Evolutionary conservation across 1,284 basidiomycete species (phyloP).

Genomic region (Rhizoctonia solani): DNA sequence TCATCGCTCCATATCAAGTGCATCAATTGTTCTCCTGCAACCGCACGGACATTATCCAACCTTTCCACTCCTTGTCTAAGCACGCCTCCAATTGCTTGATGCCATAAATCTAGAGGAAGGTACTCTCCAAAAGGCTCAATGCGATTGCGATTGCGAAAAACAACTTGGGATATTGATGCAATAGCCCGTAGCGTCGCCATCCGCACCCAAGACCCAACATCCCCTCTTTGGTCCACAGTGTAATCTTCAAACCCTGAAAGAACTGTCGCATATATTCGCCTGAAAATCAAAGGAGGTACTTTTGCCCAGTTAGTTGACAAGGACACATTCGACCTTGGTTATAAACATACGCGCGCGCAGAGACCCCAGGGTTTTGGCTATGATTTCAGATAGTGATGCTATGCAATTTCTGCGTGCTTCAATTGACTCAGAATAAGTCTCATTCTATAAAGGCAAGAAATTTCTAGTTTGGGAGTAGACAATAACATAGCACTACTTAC

Average conservation of each 20-base stretch:
- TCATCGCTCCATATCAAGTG: conserved; percentile 56
- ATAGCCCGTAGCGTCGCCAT: conserved; percentile 72
- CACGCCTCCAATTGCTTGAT: conserved; percentile 64
- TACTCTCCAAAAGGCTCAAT: conserved; percentile 52
- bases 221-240: conserved; percentile 90
- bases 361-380: conserved; percentile 43
- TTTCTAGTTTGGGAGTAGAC: neutral
- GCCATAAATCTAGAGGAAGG: conserved; percentile 62
- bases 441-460: neutral
- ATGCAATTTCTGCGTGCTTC: conserved; percentile 75
- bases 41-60: conserved; percentile 85
- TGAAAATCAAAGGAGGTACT: conserved; percentile 5
- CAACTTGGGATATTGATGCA: conserved; percentile 38
- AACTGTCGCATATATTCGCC: conserved; percentile 38
- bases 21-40: conserved; percentile 68
- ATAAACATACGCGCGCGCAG: conserved; percentile 53
- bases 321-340: conserved; percentile 49
- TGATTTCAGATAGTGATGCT: conserved; percentile 63
- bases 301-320: conserved; percentile 1
- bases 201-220: conserved; percentile 97
- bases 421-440: conserved; percentile 46
- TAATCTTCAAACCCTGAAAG: conserved; percentile 84
- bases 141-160: conserved; percentile 35
- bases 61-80: conserved; percentile 90
- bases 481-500: conserved; percentile 48